Percentiles rank a stretch among this genome's conserved stretches.
phyloP scores from a whole-genome alignment of 2,329 filamentous ascomycete genomes.

The Calonectria pteridis region DNA sequence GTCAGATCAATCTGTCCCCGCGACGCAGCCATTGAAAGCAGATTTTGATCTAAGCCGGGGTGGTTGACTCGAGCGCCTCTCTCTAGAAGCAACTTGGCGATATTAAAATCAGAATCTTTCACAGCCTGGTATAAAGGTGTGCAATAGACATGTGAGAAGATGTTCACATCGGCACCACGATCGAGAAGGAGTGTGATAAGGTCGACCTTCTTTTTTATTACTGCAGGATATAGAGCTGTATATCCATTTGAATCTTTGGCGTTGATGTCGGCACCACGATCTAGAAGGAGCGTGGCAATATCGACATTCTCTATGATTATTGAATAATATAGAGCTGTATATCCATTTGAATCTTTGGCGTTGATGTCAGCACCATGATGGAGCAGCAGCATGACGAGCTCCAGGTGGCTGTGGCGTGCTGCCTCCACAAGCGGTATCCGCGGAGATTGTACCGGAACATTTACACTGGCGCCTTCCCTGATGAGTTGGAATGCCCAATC shows the following conservation, averaged over 20 bases:
- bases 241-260: no score
- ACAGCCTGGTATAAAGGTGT: background rate
- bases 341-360: no score
- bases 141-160: background rate
- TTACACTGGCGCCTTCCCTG: background rate
- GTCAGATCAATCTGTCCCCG: background rate
- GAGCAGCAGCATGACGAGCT: background rate
- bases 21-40: background rate
- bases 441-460: background rate
- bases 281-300: no score
- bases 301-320: no score
- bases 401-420: background rate
- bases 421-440: background rate
- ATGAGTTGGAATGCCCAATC: background rate
- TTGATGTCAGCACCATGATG: background rate
- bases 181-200: background rate
- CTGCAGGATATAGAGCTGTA: no score
- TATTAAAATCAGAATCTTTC: background rate
- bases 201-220: rapidly evolving
- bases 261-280: no score
- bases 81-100: background rate
- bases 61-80: background rate
- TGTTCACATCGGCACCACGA: background rate
- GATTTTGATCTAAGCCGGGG: background rate
- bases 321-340: no score